A percentile compares a stretch with the other conserved stretches of the same genome.
Conservation (phyloP, 2,329 filamentous ascomycete species). For the Teratosphaeriaceae sp. region DNA sequence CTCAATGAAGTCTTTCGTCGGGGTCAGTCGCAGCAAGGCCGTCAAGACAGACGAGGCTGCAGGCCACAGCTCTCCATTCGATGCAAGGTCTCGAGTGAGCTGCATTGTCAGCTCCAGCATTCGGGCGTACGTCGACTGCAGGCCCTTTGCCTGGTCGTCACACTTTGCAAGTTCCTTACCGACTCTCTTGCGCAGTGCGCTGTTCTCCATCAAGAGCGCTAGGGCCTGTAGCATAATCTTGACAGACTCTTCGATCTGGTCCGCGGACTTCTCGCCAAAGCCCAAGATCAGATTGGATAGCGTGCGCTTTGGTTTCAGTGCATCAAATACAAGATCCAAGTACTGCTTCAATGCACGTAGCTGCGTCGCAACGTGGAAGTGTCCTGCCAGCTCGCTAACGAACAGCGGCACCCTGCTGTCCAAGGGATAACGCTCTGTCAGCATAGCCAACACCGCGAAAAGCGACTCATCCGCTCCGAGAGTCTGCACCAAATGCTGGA, state of each 20-base stretch:
- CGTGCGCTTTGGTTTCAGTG: conserved; percentile 66
- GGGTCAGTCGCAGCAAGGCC: conserved; percentile 75
- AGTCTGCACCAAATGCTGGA: conserved; percentile 76
- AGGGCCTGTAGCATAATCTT: conserved; percentile 34
- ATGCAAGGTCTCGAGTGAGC: conserved; percentile 48
- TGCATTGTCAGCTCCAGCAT: conserved; percentile 37
- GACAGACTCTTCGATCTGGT: conserved; percentile 29
- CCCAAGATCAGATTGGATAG: conserved; percentile 68
- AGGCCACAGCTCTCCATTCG: conserved; percentile 32
- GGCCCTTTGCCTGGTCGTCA: conserved; percentile 12
- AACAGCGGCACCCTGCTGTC: conserved; percentile 70
- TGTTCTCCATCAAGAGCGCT: conserved; percentile 27
- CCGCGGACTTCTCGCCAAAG: conserved; percentile 41
- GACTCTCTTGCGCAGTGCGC: conserved; percentile 19
- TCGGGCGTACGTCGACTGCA: conserved; percentile 23
- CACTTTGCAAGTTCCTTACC: conserved; percentile 20
- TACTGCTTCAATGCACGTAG: conserved; percentile 67
- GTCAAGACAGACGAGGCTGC: conserved; percentile 63
- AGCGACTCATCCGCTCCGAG: conserved; percentile 81
- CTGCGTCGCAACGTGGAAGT: conserved; percentile 69
- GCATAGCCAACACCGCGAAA: conserved; percentile 79
- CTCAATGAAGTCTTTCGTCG: conserved; percentile 82
- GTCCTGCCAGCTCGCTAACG: conserved; percentile 63
- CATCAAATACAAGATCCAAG: conserved; percentile 66
- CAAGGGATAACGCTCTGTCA: conserved; percentile 82